Conservation (phyloP, 1,139 yeast genomes). For the Geotrichum cucujoidarum region DNA sequence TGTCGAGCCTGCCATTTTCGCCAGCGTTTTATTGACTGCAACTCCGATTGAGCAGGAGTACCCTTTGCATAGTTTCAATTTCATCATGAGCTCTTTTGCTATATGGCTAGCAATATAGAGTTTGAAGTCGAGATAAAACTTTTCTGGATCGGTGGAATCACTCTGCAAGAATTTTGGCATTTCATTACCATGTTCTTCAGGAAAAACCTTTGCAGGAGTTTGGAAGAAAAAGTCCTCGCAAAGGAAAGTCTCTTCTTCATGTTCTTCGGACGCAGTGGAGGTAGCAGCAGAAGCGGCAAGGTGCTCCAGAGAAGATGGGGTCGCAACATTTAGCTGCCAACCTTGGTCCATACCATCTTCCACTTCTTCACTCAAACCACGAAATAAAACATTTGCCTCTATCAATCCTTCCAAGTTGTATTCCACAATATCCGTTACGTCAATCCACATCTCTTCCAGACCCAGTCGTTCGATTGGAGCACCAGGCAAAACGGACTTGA, state of each 20-base stretch:
- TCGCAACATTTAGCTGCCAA: slow-evolving; percentile 1
- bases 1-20: slow-evolving; percentile 34
- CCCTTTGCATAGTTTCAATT: slow-evolving; percentile 30
- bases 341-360: slow-evolving; percentile 18
- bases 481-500: slow-evolving; percentile 27
- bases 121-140: slow-evolving; percentile 17
- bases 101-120: slow-evolving; percentile 34
- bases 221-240: slow-evolving; percentile 33
- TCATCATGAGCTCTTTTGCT: slow-evolving; percentile 30
- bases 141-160: slow-evolving; percentile 6
- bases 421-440: slow-evolving; percentile 29
- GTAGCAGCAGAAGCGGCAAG: slow-evolving; percentile 23
- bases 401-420: slow-evolving; percentile 22
- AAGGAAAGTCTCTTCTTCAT: slow-evolving; percentile 16
- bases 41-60: slow-evolving; percentile 38
- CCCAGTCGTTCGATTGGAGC: slow-evolving; percentile 37
- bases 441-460: slow-evolving; percentile 38
- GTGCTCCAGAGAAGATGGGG: slow-evolving; percentile 10
- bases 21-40: slow-evolving; percentile 31
- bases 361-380: slow-evolving; percentile 13
- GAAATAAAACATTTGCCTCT: slow-evolving; percentile 19
- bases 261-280: neutral
- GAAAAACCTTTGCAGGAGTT: slow-evolving; percentile 30
- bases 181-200: slow-evolving; percentile 19
- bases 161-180: slow-evolving; percentile 15